A percentile compares a stretch with the other conserved stretches of the same genome.
These are phyloP conservation scores for Athelia sp. DNA, from an alignment of 1,284 basidiomycete species.

Conservation along the genomic window DNA sequence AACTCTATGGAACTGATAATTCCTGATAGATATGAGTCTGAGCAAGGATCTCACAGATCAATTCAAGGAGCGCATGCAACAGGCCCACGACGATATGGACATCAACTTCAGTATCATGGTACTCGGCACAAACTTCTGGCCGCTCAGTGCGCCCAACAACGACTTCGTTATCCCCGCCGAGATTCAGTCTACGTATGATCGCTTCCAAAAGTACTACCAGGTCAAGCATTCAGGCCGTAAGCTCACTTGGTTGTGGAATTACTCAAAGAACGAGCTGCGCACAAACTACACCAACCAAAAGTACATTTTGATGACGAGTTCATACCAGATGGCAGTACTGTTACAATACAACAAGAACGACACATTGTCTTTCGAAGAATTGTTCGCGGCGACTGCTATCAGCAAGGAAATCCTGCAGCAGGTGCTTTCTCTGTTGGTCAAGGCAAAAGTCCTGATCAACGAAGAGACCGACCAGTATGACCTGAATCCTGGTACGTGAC, in stretches of 20 bases:
- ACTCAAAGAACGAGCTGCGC: conserved; percentile 93
- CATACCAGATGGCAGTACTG: conserved; percentile 94
- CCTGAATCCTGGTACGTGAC: conserved; percentile 79
- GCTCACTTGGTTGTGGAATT: conserved; percentile 97
- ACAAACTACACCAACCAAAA: conserved; percentile 93
- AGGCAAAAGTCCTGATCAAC: conserved; percentile 86
- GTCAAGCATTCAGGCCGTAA: conserved; percentile 94
- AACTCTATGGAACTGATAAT: conserved; percentile 6
- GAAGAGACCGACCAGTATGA: conserved; percentile 88
- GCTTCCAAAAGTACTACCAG: conserved; percentile 92
- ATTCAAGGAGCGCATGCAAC: conserved; percentile 92
- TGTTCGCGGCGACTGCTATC: conserved; percentile 81
- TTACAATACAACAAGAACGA: conserved; percentile 93
- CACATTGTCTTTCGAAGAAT: conserved; percentile 76
- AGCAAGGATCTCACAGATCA: conserved; percentile 95
- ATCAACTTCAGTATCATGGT: conserved; percentile 94
- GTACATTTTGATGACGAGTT: conserved; percentile 93
- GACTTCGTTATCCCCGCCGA: conserved; percentile 90
- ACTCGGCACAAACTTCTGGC: conserved; percentile 96
- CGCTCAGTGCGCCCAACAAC: conserved; percentile 77
- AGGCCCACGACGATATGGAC: conserved; percentile 79
- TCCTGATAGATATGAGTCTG: conserved; percentile 79
- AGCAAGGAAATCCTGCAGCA: conserved; percentile 82
- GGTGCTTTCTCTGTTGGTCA: conserved; percentile 79
- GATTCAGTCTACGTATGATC: conserved; percentile 83